Evolutionary conservation across 1,139 yeast genomes (phyloP).

Genomic region (Diutina catenulata): DNA sequence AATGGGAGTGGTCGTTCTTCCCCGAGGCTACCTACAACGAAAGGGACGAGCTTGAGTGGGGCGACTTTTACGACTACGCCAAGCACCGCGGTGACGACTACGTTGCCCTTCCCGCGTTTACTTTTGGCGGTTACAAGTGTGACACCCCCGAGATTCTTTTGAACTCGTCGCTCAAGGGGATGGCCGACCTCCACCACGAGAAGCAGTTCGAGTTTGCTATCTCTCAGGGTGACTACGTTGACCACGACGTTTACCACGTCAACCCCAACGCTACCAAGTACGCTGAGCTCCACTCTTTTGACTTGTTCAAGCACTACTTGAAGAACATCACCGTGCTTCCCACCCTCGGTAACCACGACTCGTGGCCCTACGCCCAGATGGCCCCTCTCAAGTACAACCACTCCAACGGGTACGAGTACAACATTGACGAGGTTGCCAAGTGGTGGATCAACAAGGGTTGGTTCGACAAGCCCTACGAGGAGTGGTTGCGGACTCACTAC

Average conservation of each 20-base stretch:
- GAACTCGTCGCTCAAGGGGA: conserved; percentile 40
- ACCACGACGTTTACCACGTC: conserved; percentile 40
- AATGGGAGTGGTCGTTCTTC: conserved; percentile 16
- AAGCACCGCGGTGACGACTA: conserved; percentile 27
- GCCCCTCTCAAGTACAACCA: conserved; percentile 37
- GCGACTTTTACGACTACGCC: conserved; percentile 28
- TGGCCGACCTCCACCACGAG: conserved; percentile 19
- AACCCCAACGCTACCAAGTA: conserved; percentile 36
- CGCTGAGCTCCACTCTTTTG: conserved; percentile 41
- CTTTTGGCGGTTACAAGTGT: conserved; percentile 50
- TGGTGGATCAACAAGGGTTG: conserved; percentile 39
- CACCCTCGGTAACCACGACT: conserved; percentile 62
- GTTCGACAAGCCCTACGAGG: conserved; percentile 21
- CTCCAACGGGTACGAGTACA: conserved; percentile 37
- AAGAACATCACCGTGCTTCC: conserved; percentile 49
- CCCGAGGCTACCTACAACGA: conserved; percentile 27
- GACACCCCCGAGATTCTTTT: conserved; percentile 53
- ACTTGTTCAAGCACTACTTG: conserved; percentile 43
- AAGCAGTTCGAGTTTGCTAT: conserved; percentile 43
- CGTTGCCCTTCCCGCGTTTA: conserved; percentile 40
- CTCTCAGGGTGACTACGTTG: conserved; percentile 63
- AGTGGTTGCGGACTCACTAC: conserved; percentile 34
- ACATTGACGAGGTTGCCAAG: conserved; percentile 47
- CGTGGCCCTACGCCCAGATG: conserved; percentile 60
- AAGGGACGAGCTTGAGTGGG: conserved; percentile 22